Base-by-base conservation (phyloP, 192 early-diverging fungal genomes). In the Mortierella alpina region DNA sequence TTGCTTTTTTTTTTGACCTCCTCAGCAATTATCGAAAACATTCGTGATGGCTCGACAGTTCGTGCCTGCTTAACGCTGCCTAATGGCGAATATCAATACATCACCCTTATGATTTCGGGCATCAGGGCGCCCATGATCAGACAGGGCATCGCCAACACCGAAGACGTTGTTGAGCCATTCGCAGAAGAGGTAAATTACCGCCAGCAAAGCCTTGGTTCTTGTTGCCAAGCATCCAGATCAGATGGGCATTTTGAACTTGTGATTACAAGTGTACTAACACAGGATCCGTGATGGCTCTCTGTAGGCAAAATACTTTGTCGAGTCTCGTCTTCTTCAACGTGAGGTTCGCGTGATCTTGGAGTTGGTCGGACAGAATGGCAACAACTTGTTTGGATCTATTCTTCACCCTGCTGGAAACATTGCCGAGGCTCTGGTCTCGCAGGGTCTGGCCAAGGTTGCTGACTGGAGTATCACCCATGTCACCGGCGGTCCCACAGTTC, bases 391-490 rank as follows among this genome's bases (percentile, higher is more conserved):
- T 47, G 97, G 94, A 14, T 70, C 89, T 5, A 84, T 99, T 4
- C 77, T 87, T 46, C 94, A 95, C 84, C 93, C 95, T 14, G 93
- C 89, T 7, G 97, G 97, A 57, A 96, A 95, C 75, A 99, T 99
- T 82, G 90, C 94, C 47, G 96, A 98, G 78, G 91, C 90, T 31
- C 83, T 99, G 40, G 79, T 99, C 20, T 61, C 84, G 14, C 89
- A 89, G 67, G 95, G 95, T 40, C 87, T 96, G 55, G 98, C 96
- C 17, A 94, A 91, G 66, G 89, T 94, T 50, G 92, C 91, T 20
- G 97, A 98, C 60, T 94, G 95, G 94, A 95, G 93, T 65, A 89
- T 93, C 20, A 84, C 91, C 5, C 67, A 92, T 56, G 89, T 93
- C n/a, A 94, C 93, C 15, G 90, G 88, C 40, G 92, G 90, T 20